Conservation (phyloP, 352 stramenopile genomes). For the Globisporangium yorkense region DNA sequence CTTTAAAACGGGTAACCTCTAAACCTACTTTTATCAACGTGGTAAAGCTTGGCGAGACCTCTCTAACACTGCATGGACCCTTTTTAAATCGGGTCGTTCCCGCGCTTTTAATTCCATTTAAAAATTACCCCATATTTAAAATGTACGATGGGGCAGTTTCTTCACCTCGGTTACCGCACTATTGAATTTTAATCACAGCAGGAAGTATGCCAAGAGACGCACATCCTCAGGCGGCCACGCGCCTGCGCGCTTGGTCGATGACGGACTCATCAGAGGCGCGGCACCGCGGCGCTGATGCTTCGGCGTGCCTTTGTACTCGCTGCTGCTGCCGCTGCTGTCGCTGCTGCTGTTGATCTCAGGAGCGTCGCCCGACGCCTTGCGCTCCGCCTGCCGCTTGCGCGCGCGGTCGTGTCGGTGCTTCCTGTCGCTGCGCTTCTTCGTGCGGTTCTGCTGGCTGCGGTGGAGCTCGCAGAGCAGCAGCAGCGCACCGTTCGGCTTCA, state of each 20-base stretch:
- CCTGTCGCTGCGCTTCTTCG: conserved; percentile 82
- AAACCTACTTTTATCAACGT: too few species aligned
- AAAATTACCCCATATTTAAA: too few species aligned
- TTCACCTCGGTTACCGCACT: neutral
- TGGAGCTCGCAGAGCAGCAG: conserved; percentile 81
- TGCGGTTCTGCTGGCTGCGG: conserved; percentile 79
- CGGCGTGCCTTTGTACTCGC: neutral
- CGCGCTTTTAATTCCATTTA: too few species aligned
- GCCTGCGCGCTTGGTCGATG: conserved; percentile 3
- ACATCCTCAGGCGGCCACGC: conserved; percentile 47
- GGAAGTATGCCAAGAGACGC: conserved; percentile 70
- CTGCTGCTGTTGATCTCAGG: neutral
- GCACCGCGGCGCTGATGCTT: neutral
- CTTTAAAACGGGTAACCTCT: too few species aligned
- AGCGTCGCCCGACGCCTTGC: conserved; percentile 5
- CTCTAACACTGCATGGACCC: too few species aligned
- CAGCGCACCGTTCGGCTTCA: conserved; percentile 70
- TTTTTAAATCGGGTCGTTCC: too few species aligned
- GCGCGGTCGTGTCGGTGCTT: conserved; percentile 68
- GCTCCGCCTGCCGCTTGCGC: conserved; percentile 42
- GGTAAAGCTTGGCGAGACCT: too few species aligned
- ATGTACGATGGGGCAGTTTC: too few species aligned
- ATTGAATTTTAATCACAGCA: conserved; percentile 28
- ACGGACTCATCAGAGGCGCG: neutral
- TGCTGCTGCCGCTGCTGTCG: neutral